Percentiles rank a stretch among this genome's conserved stretches.
Evolutionary conservation across 164 flowering plant genomes (phyloP).

Genomic region (Tinospora cordifolia): DNA sequence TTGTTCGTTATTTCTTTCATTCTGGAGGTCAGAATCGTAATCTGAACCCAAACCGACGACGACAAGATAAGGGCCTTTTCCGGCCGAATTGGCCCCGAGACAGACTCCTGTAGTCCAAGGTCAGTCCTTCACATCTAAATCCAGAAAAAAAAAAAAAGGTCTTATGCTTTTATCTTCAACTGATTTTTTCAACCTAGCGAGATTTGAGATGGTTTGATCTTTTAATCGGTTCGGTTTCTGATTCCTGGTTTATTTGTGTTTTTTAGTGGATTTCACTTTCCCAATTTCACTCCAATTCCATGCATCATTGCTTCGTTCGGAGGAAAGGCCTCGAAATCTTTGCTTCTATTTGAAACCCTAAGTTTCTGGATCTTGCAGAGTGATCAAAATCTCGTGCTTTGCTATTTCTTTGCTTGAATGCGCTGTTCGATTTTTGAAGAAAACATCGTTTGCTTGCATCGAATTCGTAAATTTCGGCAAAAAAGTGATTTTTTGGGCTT

Average conservation of each 20-base stretch:
- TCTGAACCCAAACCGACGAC: too few relatives aligned
- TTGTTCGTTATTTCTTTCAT: conserved; percentile 2
- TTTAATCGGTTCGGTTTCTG: not conserved
- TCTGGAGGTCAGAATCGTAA: not conserved
- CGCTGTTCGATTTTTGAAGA: not conserved
- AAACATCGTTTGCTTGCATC: not conserved
- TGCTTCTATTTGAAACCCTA: conserved; percentile 2
- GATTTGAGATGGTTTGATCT: not conserved
- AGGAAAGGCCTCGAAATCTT: not conserved
- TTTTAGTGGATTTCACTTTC: not conserved
- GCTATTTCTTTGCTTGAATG: not conserved
- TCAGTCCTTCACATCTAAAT: not conserved
- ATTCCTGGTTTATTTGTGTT: not conserved
- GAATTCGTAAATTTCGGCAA: not conserved
- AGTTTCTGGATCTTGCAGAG: not conserved
- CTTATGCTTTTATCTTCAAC: not conserved
- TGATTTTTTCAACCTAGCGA: not conserved
- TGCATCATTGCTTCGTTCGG: conserved; percentile 1
- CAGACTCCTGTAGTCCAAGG: conserved; percentile 17
- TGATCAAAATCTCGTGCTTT: not conserved
- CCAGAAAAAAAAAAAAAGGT: not conserved
- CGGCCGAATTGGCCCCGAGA: not conserved
- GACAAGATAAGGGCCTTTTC: not conserved
- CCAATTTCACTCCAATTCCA: conserved; percentile 1
- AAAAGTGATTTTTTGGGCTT: too few relatives aligned